Evolutionary conservation across 2,329 filamentous ascomycete genomes (phyloP).

Genomic region (Aureobasidium subglaciale): DNA sequence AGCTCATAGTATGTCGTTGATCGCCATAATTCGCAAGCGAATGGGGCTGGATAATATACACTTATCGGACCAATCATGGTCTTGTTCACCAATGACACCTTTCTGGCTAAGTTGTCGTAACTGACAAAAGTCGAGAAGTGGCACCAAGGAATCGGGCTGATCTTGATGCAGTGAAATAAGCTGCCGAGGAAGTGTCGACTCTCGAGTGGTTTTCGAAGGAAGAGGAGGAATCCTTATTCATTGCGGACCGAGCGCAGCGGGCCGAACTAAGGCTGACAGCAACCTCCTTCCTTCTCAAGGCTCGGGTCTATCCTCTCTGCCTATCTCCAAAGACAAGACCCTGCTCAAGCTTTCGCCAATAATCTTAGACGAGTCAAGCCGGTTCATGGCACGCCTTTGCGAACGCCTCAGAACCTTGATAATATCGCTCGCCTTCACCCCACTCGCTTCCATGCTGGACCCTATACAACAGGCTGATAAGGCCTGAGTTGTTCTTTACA

Average conservation of each 20-base stretch:
- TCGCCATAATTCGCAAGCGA: neutral
- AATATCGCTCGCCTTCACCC: neutral
- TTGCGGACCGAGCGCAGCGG: neutral
- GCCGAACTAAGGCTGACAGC: neutral
- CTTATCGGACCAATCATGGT: slow-evolving; percentile 5
- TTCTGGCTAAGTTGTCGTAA: neutral
- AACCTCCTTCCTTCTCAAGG: neutral
- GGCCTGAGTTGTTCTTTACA: neutral
- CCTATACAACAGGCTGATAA: neutral
- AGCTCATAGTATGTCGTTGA: neutral
- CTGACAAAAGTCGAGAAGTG: too few relatives aligned
- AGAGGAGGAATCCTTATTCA: neutral
- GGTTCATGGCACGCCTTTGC: neutral
- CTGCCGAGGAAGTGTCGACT: too few relatives aligned
- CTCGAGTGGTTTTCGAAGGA: neutral
- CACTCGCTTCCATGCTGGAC: neutral
- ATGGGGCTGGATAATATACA: neutral
- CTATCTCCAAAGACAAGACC: neutral
- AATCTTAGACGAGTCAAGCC: neutral
- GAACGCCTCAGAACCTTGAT: neutral
- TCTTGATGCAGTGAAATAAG: too few relatives aligned
- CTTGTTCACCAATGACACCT: neutral
- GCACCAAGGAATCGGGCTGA: too few relatives aligned
- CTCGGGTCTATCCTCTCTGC: neutral
- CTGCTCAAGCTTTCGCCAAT: slow-evolving; percentile 5